These are phyloP conservation scores for Truncatella angustata DNA, from an alignment of 2,329 filamentous ascomycete species.

Conservation along the genomic window DNA sequence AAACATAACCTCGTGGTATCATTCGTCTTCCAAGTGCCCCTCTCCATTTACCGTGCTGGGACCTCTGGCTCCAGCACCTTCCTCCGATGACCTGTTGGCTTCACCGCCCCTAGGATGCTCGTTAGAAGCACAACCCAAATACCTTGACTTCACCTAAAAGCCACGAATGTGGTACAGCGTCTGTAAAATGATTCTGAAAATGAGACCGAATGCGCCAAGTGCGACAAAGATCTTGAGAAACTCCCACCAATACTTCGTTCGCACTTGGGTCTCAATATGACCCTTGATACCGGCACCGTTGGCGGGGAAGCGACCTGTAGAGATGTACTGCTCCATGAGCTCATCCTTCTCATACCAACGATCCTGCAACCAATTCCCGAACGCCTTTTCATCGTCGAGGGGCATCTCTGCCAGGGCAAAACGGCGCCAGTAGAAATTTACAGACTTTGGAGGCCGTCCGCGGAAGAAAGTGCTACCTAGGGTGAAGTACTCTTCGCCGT, in stretches of 20 bases:
- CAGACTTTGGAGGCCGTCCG: conserved; percentile 85
- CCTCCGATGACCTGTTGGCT: neutral
- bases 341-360: conserved; percentile 93
- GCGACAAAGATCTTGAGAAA: conserved; percentile 54
- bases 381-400: conserved; percentile 68
- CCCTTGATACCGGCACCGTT: conserved; percentile 49
- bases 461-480: conserved; percentile 84
- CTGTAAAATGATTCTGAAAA: conserved; percentile 33
- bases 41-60: neutral
- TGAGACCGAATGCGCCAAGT: conserved; percentile 40
- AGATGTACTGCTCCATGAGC: conserved; percentile 78
- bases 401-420: conserved; percentile 82
- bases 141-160: neutral
- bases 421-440: conserved; percentile 94
- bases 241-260: conserved; percentile 52
- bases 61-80: neutral
- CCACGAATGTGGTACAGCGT: conserved; percentile 15
- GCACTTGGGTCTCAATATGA: conserved; percentile 59
- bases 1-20: neutral
- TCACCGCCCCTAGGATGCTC: neutral
- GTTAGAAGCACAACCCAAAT: neutral
- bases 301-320: conserved; percentile 76
- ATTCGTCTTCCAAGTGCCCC: neutral
- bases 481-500: conserved; percentile 88
- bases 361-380: conserved; percentile 80